phyloP scores from a whole-genome alignment of 805 yeast genomes.

The Myxozyma lipomycoides region DNA sequence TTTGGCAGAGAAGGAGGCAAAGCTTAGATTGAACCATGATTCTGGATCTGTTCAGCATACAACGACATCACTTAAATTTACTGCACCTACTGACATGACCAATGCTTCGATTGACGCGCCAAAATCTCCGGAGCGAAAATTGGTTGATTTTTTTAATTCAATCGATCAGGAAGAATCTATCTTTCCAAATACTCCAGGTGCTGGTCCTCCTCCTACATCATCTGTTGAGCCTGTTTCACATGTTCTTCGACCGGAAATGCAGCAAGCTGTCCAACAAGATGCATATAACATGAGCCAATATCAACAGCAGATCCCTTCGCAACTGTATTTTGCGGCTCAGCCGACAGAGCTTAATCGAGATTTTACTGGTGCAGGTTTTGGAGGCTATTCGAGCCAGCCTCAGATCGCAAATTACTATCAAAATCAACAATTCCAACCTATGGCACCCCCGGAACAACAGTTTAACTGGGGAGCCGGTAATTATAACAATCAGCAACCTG shows the following conservation, averaged over 20 bases:
- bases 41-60: background rate
- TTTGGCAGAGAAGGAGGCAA: constrained; percentile 57
- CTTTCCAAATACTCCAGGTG: constrained; percentile 25
- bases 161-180: constrained; percentile 30
- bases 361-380: constrained; percentile 32
- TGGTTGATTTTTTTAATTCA: constrained; percentile 23
- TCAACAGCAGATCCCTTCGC: constrained; percentile 19
- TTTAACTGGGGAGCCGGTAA: constrained; percentile 41
- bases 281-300: too few relatives aligned
- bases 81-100: too few relatives aligned
- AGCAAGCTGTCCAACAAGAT: background rate
- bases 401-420: constrained; percentile 22
- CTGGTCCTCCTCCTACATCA: constrained; percentile 10
- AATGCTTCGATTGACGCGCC: background rate
- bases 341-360: constrained; percentile 15
- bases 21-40: constrained; percentile 29
- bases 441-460: constrained; percentile 18
- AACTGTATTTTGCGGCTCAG: constrained; percentile 5
- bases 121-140: constrained; percentile 19
- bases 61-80: background rate
- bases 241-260: background rate
- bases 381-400: constrained; percentile 28
- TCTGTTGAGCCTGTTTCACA: background rate
- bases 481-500: constrained; percentile 29
- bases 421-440: constrained; percentile 29